These are phyloP conservation scores for Hemerocallis citrina DNA, from an alignment of 106 monocot species.

Conservation along the genomic window DNA sequence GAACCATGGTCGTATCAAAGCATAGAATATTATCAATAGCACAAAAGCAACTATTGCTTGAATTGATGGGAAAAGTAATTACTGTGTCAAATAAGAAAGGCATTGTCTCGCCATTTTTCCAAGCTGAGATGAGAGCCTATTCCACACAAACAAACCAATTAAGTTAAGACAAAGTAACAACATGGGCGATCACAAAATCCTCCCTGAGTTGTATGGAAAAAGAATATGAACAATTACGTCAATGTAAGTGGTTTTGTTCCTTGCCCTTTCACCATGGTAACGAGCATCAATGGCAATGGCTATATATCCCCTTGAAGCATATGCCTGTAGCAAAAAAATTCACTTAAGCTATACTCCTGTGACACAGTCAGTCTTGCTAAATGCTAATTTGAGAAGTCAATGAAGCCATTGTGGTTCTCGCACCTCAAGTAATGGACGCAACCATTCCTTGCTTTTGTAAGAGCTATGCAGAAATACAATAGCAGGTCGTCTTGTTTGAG, in stretches of 20 bases:
- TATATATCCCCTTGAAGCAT: slow-evolving; percentile 89
- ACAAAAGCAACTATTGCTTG: background rate
- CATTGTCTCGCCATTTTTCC: slow-evolving; percentile 87
- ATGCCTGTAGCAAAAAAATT: slow-evolving; percentile 49
- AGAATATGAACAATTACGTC: slow-evolving; percentile 43
- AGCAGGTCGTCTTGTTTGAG: slow-evolving; percentile 51
- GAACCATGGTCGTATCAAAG: background rate
- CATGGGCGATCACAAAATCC: background rate
- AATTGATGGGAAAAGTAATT: slow-evolving; percentile 3
- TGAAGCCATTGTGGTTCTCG: background rate
- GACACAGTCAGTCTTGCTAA: background rate
- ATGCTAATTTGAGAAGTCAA: background rate
- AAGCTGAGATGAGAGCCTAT: slow-evolving; percentile 79
- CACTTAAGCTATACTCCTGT: background rate
- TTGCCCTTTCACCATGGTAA: slow-evolving; percentile 95
- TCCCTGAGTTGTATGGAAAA: background rate
- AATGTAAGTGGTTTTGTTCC: slow-evolving; percentile 45
- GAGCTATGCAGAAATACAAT: slow-evolving; percentile 90
- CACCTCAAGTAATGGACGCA: slow-evolving; percentile 91
- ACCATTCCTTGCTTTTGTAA: slow-evolving; percentile 93
- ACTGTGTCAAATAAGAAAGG: slow-evolving; percentile 98
- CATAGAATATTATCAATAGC: background rate
- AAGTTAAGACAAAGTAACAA: slow-evolving; percentile 2
- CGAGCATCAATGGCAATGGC: slow-evolving; percentile 90
- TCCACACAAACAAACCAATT: slow-evolving; percentile 2